Evolutionary conservation across 2,329 filamentous ascomycete genomes (phyloP).

Genomic region (Whalleya microplaca): DNA sequence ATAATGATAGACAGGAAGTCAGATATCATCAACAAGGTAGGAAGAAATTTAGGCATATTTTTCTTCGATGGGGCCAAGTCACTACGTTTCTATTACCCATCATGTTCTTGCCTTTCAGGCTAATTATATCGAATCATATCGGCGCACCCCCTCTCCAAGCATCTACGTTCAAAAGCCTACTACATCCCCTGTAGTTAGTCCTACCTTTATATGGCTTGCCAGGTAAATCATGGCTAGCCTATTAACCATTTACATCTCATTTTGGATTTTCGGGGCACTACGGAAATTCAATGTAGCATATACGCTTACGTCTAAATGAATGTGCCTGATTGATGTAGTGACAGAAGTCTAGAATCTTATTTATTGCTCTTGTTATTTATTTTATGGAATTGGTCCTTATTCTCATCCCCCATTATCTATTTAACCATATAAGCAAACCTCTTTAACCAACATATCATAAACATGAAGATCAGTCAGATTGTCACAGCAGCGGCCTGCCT

Average conservation of each 20-base stretch:
- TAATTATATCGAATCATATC: not conserved
- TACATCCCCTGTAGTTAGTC: no score
- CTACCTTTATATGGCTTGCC: no score
- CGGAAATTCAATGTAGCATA: constrained; percentile 1
- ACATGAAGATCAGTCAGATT: constrained; percentile 12
- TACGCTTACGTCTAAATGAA: not conserved
- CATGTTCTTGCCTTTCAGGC: not conserved
- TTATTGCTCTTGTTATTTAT: not conserved
- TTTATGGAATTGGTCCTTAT: not conserved
- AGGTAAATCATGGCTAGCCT: no score
- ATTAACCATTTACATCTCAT: constrained; percentile 6
- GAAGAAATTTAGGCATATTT: not conserved
- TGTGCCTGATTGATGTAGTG: not conserved
- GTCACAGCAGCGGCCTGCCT: constrained; percentile 9
- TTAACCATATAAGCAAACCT: not conserved
- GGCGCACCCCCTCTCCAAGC: not conserved
- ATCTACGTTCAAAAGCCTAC: not conserved
- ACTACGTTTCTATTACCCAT: not conserved
- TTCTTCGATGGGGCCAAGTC: not conserved
- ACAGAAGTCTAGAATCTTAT: not conserved
- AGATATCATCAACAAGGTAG: not conserved
- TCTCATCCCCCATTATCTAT: not conserved
- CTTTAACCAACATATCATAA: not conserved
- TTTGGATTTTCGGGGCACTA: constrained; percentile 8
- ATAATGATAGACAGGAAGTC: not conserved